These are phyloP conservation scores for Cyclotella choctawhatcheeana DNA, from an alignment of 108 stramenopile species.

Conservation along the genomic window DNA sequence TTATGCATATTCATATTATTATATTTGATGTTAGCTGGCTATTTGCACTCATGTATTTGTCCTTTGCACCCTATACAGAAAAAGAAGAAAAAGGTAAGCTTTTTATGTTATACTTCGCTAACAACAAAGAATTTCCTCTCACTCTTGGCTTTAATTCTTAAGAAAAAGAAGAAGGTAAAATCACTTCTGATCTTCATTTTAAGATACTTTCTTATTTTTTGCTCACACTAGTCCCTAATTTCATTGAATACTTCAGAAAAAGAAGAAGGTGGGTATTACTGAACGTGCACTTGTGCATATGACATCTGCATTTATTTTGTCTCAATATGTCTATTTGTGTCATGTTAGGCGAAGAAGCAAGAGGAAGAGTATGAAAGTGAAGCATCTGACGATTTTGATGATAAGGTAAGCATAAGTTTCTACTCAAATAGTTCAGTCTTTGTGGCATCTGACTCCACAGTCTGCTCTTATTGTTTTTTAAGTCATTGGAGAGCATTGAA, in stretches of 20 bases:
- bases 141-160: no score
- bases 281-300: background rate
- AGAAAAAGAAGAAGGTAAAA: constrained; percentile 18
- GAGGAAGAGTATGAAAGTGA: constrained; percentile 9
- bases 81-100: constrained; percentile 8
- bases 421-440: no score
- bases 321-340: background rate
- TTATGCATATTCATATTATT: background rate
- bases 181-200: no score
- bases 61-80: background rate
- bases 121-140: background rate
- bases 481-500: constrained; percentile 7
- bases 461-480: background rate
- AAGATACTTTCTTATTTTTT: no score
- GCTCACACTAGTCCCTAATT: no score
- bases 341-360: background rate
- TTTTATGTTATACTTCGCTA: background rate
- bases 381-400: background rate
- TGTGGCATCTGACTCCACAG: background rate
- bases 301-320: background rate
- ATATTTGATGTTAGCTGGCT: background rate
- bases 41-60: background rate
- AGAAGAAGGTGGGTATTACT: constrained; percentile 7
- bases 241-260: no score
- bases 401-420: background rate